Percentiles rank a stretch among this genome's conserved stretches.
These are phyloP conservation scores for Suillus variegatus DNA, from an alignment of 768 basidiomycete species.

Conservation along the genomic window DNA sequence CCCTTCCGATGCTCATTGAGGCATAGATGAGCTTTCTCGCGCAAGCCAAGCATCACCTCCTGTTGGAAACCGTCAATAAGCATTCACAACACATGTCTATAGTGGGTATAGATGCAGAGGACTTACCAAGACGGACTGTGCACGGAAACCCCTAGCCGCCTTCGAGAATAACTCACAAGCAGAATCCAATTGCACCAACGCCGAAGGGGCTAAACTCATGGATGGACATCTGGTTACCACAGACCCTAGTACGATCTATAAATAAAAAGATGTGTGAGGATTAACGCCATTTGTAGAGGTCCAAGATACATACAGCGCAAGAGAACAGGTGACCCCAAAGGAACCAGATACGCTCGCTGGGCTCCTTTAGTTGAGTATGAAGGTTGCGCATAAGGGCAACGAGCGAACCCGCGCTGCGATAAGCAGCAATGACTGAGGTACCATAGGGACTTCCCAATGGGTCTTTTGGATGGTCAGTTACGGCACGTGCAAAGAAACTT, in stretches of 20 bases:
- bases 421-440: conserved; percentile 73
- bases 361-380: conserved; percentile 62
- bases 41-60: conserved; percentile 66
- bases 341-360: conserved; percentile 66
- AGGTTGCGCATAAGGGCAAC: conserved; percentile 72
- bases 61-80: conserved; percentile 24
- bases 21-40: conserved; percentile 64
- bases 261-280: conserved; percentile 8
- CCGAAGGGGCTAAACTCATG: conserved; percentile 76
- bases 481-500: conserved; percentile 72
- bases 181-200: conserved; percentile 70
- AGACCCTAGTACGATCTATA: conserved; percentile 66
- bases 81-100: neutral
- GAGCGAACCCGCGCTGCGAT: conserved; percentile 70
- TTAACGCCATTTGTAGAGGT: conserved; percentile 13
- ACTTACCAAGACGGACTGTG: conserved; percentile 63
- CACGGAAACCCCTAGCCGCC: conserved; percentile 64
- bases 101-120: neutral
- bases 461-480: conserved; percentile 73
- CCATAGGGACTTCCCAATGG: conserved; percentile 73
- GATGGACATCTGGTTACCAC: conserved; percentile 80
- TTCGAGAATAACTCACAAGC: conserved; percentile 76
- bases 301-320: conserved; percentile 51
- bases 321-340: conserved; percentile 53
- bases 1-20: conserved; percentile 66